phyloP scores from a whole-genome alignment of 1,284 basidiomycete species.

The Tausonia pullulans region DNA sequence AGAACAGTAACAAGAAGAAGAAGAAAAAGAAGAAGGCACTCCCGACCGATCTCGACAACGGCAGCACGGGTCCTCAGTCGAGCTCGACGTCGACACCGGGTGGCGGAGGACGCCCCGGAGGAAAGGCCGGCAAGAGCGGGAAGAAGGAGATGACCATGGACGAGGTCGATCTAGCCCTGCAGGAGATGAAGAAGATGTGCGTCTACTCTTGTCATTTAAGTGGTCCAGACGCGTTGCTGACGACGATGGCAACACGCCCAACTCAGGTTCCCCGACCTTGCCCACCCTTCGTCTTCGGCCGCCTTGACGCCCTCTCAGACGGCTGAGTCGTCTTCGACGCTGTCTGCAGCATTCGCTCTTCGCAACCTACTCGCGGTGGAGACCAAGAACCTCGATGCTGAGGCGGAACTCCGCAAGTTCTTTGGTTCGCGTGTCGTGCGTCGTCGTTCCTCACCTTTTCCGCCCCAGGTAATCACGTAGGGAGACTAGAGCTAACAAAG shows the following conservation, averaged over 20 bases:
- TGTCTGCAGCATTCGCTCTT: not conserved
- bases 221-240: not conserved
- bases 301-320: not conserved
- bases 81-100: constrained; percentile 23
- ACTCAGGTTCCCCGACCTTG: not conserved
- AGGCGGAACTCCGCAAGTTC: constrained; percentile 79
- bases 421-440: constrained; percentile 79
- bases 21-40: constrained; percentile 47
- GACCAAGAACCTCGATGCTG: constrained; percentile 64
- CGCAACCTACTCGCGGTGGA: constrained; percentile 60
- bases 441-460: not conserved
- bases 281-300: not conserved
- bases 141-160: constrained; percentile 46
- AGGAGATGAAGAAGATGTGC: constrained; percentile 64
- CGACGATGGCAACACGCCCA: not conserved
- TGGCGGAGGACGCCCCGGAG: constrained; percentile 15
- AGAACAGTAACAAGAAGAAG: constrained; percentile 33
- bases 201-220: not conserved
- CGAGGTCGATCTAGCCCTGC: constrained; percentile 69
- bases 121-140: constrained; percentile 22
- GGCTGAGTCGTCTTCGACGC: not conserved
- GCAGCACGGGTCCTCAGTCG: not conserved
- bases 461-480: too few species aligned
- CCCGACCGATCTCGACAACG: not conserved
- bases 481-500: too few species aligned